Evolutionary conservation across 2,329 filamentous ascomycete species (phyloP).

Genomic region (Sphaerulina musiva): DNA sequence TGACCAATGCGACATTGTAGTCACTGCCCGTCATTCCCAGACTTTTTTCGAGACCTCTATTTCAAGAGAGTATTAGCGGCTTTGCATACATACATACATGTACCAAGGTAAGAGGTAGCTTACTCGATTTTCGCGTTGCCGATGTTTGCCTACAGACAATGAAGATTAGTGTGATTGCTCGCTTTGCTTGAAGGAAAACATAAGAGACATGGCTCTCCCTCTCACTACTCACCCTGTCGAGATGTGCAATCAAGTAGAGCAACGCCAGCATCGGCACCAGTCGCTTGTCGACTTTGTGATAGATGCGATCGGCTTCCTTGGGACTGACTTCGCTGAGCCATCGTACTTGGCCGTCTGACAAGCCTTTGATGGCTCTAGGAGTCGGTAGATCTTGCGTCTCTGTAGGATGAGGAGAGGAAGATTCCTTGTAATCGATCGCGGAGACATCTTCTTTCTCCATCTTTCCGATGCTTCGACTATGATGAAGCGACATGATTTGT

Average conservation of each 20-base stretch:
- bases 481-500: too few relatives aligned
- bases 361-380: constrained; percentile 9
- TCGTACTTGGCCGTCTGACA: constrained; percentile 21
- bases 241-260: constrained; percentile 42
- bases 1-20: constrained; percentile 47
- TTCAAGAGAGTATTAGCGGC: not conserved
- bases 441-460: too few relatives aligned
- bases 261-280: constrained; percentile 30
- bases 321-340: constrained; percentile 21
- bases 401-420: too few relatives aligned
- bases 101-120: not conserved
- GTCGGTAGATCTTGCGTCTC: too few relatives aligned
- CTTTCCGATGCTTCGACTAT: too few relatives aligned
- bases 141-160: constrained; percentile 43
- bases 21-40: constrained; percentile 41
- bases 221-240: constrained; percentile 31
- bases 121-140: constrained; percentile 47
- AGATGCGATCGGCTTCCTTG: constrained; percentile 32
- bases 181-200: too few relatives aligned
- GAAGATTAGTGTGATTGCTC: too few relatives aligned
- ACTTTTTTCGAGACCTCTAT: constrained; percentile 40
- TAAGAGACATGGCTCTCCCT: too few relatives aligned
- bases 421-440: too few relatives aligned
- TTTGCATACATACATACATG: not conserved
- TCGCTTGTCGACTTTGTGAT: constrained; percentile 30